Evolutionary conservation across 306 rosid species (phyloP), one percentile per base, ranked within the genome.

Genomic region (Castanopsis chinensis): DNA sequence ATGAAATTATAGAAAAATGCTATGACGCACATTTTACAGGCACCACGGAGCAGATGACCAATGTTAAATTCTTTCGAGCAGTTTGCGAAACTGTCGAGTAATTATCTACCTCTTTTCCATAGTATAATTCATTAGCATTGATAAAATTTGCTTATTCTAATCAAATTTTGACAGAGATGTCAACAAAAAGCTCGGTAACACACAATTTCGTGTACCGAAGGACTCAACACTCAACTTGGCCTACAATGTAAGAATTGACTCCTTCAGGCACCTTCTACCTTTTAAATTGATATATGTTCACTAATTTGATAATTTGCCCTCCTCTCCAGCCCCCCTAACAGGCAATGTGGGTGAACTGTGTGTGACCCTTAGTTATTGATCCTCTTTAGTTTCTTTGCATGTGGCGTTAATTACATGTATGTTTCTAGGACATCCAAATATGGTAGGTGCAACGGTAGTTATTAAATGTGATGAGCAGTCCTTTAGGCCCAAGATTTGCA

Each of bases 31-130:
- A 64, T 74, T 71, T 83, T 20, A 20, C 5, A 60, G 27, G 41
- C n/a, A 1, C 41, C n/a, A 0, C 54, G 0, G 6, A 45, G 25
- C 7, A 41, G 9, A 13, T 3, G 4, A 64, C 4, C 20, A 23
- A 33, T 3, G 21, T 78, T 12, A 69, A 77, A 1, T 89, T 89
- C 85, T 89, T 87, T 79, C 18, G 74, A 25, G 88, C 82, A 76
- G 65, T 93, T 56, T 86, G 80, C 85, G 51, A 68, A 69, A 78
- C 82, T 35, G 88, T 93, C 85, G 88, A 83, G 97, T 93, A 91
- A 73, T 65, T 19, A 56, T 64, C 51, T 19, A 45, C 53, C 60
- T 77, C 82, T 18, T 49, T 9, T 79, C 53, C 4, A 54, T 15
- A 3, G 25, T 79, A 14, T 1, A 4, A 18, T 72, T 65, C 49